Conservation (phyloP, 202 grass and related monocot species). For the Bolboschoenoplectus hybrid region DNA sequence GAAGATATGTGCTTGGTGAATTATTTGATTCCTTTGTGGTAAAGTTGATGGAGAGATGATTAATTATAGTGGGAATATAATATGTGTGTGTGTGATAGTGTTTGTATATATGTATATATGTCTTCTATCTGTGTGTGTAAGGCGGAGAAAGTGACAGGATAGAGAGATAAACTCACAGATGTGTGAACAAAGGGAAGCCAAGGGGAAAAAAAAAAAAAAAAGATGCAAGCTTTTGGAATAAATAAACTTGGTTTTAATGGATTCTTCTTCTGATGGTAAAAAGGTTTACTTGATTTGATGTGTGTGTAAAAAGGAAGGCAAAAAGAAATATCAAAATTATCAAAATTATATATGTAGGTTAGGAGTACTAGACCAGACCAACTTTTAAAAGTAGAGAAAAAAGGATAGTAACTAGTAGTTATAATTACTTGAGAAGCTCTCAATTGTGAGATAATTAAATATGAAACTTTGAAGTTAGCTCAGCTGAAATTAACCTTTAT, state of each 20-base stretch:
- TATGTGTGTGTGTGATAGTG: not conserved
- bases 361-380: not conserved
- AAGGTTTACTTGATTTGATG: conserved; percentile 33
- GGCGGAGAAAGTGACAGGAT: conserved; percentile 33
- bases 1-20: conserved; percentile 17
- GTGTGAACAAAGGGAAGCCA: conserved; percentile 35
- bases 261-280: conserved; percentile 23
- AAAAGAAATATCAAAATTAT: not conserved
- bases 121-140: not conserved
- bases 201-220: not conserved
- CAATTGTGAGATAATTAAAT: not conserved
- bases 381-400: not conserved
- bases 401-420: not conserved
- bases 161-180: conserved; percentile 30
- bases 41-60: conserved; percentile 29
- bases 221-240: conserved; percentile 25
- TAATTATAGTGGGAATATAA: conserved; percentile 33
- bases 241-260: conserved; percentile 6
- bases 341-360: conserved; percentile 7
- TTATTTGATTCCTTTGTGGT: conserved; percentile 29
- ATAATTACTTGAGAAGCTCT: not conserved
- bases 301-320: conserved; percentile 11
- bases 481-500: not conserved
- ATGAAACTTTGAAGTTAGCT: conserved; percentile 2
- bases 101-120: not conserved